A percentile compares a stretch with the other conserved stretches of the same genome.
phyloP scores from a whole-genome alignment of 2,329 filamentous ascomycete genomes.

The Macroventuria anomochaeta region DNA sequence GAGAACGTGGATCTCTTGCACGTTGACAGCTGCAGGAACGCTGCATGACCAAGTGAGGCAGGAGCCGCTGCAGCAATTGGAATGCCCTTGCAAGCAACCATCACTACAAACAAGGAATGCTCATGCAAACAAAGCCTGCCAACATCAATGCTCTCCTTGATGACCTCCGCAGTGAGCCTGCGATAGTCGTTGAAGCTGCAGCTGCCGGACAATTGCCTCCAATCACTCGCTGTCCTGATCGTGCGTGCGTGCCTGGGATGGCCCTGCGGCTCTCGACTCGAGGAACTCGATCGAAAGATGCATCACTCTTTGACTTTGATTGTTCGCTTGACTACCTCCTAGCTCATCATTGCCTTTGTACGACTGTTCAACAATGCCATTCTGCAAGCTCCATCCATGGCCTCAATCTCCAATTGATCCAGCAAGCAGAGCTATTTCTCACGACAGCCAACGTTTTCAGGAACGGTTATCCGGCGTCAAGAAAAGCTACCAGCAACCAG shows the following conservation, averaged over 20 bases:
- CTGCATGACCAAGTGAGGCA: background rate
- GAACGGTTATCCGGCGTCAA: background rate
- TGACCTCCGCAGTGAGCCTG: background rate
- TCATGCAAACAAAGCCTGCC: background rate
- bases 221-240: background rate
- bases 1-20: background rate
- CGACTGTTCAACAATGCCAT: background rate
- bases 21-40: slow-evolving; percentile 5
- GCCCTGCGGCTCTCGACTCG: background rate
- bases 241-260: background rate
- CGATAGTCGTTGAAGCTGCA: slow-evolving; percentile 6
- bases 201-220: background rate
- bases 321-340: background rate
- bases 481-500: background rate
- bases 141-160: background rate
- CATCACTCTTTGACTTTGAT: background rate
- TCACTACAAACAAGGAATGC: background rate
- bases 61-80: slow-evolving; percentile 2
- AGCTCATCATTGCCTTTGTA: background rate
- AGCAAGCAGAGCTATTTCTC: background rate
- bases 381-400: background rate
- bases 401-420: background rate
- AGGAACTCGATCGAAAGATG: slow-evolving; percentile 8
- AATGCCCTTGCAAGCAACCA: background rate
- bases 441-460: no score